A percentile compares a stretch with the other conserved stretches of the same genome.
These are phyloP conservation scores for Verruconis gallopava DNA, from an alignment of 2,329 filamentous ascomycete species.

Conservation along the genomic window DNA sequence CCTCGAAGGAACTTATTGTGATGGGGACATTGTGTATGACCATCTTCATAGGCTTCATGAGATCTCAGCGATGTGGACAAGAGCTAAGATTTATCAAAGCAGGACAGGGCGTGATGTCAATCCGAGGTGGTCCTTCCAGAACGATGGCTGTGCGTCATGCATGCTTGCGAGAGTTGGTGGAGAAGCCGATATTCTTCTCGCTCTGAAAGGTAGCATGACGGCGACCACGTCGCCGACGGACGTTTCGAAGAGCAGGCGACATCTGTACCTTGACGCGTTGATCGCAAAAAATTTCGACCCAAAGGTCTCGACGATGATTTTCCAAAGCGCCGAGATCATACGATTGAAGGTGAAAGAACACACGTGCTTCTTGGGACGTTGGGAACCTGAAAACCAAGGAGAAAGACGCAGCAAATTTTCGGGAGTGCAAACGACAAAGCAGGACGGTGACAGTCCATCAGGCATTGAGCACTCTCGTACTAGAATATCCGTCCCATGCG, in stretches of 20 bases:
- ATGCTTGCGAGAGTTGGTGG: slow-evolving; percentile 6
- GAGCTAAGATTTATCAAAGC: neutral
- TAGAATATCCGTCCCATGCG: too few species aligned
- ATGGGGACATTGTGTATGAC: neutral
- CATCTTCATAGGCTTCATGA: neutral
- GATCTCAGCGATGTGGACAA: slow-evolving; percentile 4
- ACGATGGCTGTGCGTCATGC: slow-evolving; percentile 7
- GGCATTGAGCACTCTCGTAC: too few species aligned
- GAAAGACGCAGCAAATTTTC: too few species aligned
- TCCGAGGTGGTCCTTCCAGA: slow-evolving; percentile 4
- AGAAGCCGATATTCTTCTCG: slow-evolving; percentile 5
- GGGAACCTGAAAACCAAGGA: too few species aligned
- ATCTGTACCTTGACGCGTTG: slow-evolving; percentile 2
- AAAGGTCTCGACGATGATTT: too few species aligned
- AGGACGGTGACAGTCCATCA: too few species aligned
- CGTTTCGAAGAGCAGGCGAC: neutral
- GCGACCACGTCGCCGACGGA: neutral
- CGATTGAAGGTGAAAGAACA: too few species aligned
- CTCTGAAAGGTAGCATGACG: slow-evolving; percentile 2
- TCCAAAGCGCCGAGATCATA: too few species aligned
- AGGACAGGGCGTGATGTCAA: neutral
- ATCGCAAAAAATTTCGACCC: too few species aligned
- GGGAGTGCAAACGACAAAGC: too few species aligned
- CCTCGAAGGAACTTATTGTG: neutral
- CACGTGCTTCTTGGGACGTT: too few species aligned